Evolutionary conservation across 176 grass and related monocot genomes (phyloP), one percentile per base, ranked within the genome.

Genomic region (Carex cristatella): DNA sequence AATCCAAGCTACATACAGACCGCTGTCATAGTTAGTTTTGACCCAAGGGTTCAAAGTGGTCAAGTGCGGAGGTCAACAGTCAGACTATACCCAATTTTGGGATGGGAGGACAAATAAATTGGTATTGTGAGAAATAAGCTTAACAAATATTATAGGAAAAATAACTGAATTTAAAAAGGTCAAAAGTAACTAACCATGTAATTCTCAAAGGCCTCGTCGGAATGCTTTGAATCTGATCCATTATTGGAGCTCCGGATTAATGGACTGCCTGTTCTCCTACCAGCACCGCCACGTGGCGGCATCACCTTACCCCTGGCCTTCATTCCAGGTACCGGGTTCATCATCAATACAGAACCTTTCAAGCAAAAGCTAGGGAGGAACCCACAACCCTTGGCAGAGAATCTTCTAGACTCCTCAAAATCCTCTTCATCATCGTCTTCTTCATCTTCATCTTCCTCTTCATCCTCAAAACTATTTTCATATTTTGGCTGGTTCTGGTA

Each of bases 271-370:
- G 79, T 84, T 86, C 67, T 69, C 83, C 86, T 79, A 10, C 38
- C 2, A 15, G n/a, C 42, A 81, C 78, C 74, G 73, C 88, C 51
- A 80, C 66, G 55, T 68, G 57, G 19, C 14, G 32, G 79, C 7
- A 54, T 5, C 0, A 48, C 48, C 72, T 84, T 91, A 71, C 73
- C 81, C 10, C 62, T 78, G 1, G 85, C 72, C 86, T 91, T 99
- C 81, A 96, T 81, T 4, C 62, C 74, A 37, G 97, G 93, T 51
- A 99, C 53, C 23, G 97, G 97, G 87, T 94, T 99, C 87, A 96
- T 56, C 3, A 99, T 90, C 60, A 92, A 38, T 61, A 94, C 82
- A 35, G 97, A 99, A 58, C 84, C 85, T 83, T 92, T 99, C 27
- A 90, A 71, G 63, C 97, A 99, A 30, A 99, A 70, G 8, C 82